phyloP scores from a whole-genome alignment of 257 asterid species.

The Marsdenia floribunda region DNA sequence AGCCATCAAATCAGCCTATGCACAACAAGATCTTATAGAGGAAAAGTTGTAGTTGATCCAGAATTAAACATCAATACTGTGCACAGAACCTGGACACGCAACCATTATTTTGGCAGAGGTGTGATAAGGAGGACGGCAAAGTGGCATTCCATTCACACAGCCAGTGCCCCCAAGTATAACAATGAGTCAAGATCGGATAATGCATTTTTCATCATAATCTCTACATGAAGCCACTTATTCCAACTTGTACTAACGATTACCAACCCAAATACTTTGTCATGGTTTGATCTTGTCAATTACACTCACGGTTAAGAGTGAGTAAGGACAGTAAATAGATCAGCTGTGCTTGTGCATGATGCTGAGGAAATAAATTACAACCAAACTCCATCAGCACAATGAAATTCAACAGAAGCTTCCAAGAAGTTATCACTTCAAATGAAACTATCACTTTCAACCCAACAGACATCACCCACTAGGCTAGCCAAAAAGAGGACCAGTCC shows the following conservation, averaged over 20 bases:
- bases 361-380: neutral
- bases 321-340: neutral
- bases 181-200: neutral
- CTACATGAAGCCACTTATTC: neutral
- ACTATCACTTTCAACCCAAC: slow-evolving; percentile 9
- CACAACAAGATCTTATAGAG: neutral
- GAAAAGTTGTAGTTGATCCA: slow-evolving; percentile 3
- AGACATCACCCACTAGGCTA: slow-evolving; percentile 1
- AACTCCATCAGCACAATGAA: neutral
- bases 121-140: neutral
- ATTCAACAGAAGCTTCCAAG: slow-evolving; percentile 16
- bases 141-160: neutral
- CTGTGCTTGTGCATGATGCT: slow-evolving; percentile 1
- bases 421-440: slow-evolving; percentile 24
- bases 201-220: slow-evolving; percentile 4
- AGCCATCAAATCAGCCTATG: neutral
- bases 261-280: neutral
- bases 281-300: neutral
- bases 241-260: neutral
- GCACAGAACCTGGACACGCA: slow-evolving; percentile 4
- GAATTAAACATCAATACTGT: slow-evolving; percentile 7
- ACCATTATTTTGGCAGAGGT: neutral
- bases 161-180: neutral
- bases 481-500: neutral
- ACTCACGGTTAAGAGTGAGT: neutral